Conservation (phyloP, 306 rosid species). For the Vigna reflexopilosa region DNA sequence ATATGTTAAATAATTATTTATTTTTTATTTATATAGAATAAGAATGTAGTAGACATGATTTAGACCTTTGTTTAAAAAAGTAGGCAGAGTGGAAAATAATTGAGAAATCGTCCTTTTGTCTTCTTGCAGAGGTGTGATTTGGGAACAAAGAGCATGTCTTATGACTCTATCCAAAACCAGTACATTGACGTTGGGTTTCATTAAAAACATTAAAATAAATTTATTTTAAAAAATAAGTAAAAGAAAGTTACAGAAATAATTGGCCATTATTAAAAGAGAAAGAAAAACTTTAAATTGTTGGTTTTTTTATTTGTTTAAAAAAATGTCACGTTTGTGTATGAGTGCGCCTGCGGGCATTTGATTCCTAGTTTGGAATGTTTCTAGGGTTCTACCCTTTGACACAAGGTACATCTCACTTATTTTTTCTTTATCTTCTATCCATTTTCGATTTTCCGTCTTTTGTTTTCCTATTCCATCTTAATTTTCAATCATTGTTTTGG, state of each 20-base stretch:
- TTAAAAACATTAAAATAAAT: background rate
- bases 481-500: slow-evolving; percentile 19
- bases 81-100: slow-evolving; percentile 19
- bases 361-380: slow-evolving; percentile 52
- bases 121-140: background rate
- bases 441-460: background rate
- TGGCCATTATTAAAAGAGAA: slow-evolving; percentile 18
- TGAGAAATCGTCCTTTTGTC: slow-evolving; percentile 25
- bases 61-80: too few relatives aligned
- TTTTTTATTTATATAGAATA: too few relatives aligned
- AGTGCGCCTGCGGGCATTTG: slow-evolving; percentile 42
- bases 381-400: slow-evolving; percentile 55
- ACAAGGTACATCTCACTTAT: slow-evolving; percentile 36
- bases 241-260: background rate
- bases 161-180: background rate
- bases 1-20: too few relatives aligned
- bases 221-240: background rate
- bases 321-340: slow-evolving; percentile 29
- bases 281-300: slow-evolving; percentile 13
- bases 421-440: background rate
- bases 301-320: background rate
- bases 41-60: too few relatives aligned
- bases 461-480: background rate
- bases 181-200: slow-evolving; percentile 4
- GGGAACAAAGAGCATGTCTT: background rate